phyloP scores from a whole-genome alignment of 2,329 filamentous ascomycete genomes.

The Hortaea werneckii region DNA sequence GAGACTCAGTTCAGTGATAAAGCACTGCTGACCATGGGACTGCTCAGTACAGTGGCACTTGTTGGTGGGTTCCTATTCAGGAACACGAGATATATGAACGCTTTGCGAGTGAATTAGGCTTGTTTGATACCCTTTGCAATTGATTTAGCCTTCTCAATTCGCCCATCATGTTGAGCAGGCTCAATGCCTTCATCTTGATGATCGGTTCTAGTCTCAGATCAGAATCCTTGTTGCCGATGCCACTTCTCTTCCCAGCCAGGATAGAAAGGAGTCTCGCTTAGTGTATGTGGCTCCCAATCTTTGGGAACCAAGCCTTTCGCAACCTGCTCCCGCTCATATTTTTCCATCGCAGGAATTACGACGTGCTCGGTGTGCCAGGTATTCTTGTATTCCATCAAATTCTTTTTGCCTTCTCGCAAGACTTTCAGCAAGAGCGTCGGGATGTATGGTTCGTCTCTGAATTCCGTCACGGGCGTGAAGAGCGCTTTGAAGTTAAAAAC shows the following conservation, averaged over 20 bases:
- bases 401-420: constrained; percentile 59
- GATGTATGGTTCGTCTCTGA: constrained; percentile 62
- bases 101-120: constrained; percentile 10
- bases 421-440: constrained; percentile 60
- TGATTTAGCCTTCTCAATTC: no score
- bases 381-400: constrained; percentile 69
- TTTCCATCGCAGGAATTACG: constrained; percentile 52
- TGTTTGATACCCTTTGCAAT: no score
- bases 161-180: no score
- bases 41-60: constrained; percentile 26
- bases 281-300: constrained; percentile 57
- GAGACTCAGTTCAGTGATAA: constrained; percentile 33
- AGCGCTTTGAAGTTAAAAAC: constrained; percentile 85
- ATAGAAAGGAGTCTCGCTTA: constrained; percentile 68
- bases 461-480: constrained; percentile 63
- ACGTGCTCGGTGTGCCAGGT: constrained; percentile 71
- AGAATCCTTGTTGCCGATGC: constrained; percentile 52
- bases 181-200: no score
- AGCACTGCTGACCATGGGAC: constrained; percentile 27
- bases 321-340: constrained; percentile 57
- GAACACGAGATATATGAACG: constrained; percentile 17
- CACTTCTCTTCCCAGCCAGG: constrained; percentile 68
- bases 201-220: not conserved
- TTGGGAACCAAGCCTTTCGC: constrained; percentile 48
- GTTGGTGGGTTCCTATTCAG: constrained; percentile 39